Base-by-base conservation (phyloP, 2,329 filamentous ascomycete genomes). In the Beauveria australis region DNA sequence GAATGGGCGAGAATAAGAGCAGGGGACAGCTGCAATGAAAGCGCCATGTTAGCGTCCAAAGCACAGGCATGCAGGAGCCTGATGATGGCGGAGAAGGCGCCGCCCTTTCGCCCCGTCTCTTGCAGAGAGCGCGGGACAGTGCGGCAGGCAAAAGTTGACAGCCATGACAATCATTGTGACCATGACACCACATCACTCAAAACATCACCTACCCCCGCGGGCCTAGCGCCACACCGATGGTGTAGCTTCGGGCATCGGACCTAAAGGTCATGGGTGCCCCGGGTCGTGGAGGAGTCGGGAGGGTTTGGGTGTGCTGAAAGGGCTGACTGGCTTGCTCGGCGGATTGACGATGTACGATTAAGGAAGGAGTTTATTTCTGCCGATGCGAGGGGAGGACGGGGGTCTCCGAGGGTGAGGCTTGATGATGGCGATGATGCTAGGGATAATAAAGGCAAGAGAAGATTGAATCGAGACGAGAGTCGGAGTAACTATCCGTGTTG, bases 191-290 rank as follows among this genome's bases (percentile, higher is more conserved):
- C 16, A 46, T 37, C 43, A 56, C 14, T 9, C 51, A 40, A 26
- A 4, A 19, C 33, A 28, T 53, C 51, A 60, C 58, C 58, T 60
- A 60, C 58, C 58, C 30, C 58, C 51, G 44, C 24, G 51, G 58
- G 58, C 51, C 44, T 54, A 60, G 58, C 58, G 58, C 58, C 58
- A 54, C 58, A 10, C 41, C 51, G 49, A 60, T 53, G 49, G 43
- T 60, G 58, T 48, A 48, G 49, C 51, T 41, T 60, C 43, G 43
- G 51, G 51, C 49, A 60, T 48, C 58, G 56, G 46, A 44, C 47
- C 49, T 33, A 22, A 24, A 37, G 56, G 56, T 52, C 47, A 59
- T 59, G 55, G 47, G 55, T 40, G 53, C 24, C 18, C 48, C 33
- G 12, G 41, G 41, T 43, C 47, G 47, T 37, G 56, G 28, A 30